Evolutionary conservation across 2,329 filamentous ascomycete species (phyloP).

Genomic region (Dothistroma pini): DNA sequence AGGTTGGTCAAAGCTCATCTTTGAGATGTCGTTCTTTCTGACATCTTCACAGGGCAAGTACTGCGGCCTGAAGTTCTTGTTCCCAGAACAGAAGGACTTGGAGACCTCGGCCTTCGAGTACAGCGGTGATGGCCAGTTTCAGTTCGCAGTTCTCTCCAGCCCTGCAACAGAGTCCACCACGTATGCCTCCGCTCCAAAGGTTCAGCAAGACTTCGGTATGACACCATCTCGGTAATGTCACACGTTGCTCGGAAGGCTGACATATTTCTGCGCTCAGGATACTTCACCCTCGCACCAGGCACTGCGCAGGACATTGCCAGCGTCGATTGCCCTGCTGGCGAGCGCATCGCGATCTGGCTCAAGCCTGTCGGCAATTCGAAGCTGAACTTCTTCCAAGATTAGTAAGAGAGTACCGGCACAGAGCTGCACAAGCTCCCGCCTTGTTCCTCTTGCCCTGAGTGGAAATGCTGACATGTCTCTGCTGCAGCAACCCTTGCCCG

Average conservation of each 20-base stretch:
- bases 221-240: background rate
- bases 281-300: conserved; percentile 15
- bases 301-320: conserved; percentile 17
- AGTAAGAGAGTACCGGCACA: conserved; percentile 3
- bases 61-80: conserved; percentile 63
- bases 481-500: background rate
- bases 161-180: conserved; percentile 50
- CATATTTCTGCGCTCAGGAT: background rate
- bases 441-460: conserved; percentile 7
- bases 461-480: background rate
- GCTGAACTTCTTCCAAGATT: conserved; percentile 21
- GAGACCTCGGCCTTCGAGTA: conserved; percentile 57
- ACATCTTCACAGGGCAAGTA: conserved; percentile 44
- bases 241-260: background rate
- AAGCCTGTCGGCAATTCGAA: conserved; percentile 13
- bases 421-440: background rate
- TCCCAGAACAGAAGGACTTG: conserved; percentile 56
- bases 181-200: conserved; percentile 41
- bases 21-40: background rate
- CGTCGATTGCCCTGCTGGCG: conserved; percentile 18
- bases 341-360: conserved; percentile 16
- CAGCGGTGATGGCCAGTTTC: conserved; percentile 17
- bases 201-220: conserved; percentile 11
- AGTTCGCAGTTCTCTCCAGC: conserved; percentile 40
- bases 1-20: conserved; percentile 10